These are phyloP conservation scores for Thelonectria rubi DNA, from an alignment of 2,329 filamentous ascomycete species.

Conservation along the genomic window DNA sequence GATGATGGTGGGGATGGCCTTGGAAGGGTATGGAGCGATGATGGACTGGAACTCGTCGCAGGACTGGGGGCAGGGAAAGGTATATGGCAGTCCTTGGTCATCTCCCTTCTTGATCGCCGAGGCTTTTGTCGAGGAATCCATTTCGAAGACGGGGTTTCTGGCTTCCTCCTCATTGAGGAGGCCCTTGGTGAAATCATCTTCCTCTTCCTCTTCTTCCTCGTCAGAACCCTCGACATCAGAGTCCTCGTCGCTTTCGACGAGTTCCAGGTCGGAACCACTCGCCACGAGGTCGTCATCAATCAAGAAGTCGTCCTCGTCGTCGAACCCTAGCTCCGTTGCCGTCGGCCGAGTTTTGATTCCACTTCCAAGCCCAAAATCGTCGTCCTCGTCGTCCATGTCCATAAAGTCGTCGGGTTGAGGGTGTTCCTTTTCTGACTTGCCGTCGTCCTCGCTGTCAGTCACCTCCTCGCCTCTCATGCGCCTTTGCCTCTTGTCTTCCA, in stretches of 20 bases:
- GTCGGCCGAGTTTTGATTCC: constrained; percentile 67
- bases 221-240: constrained; percentile 58
- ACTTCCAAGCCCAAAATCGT: constrained; percentile 67
- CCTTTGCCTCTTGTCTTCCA: constrained; percentile 83
- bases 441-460: constrained; percentile 70
- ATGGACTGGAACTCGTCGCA: constrained; percentile 78
- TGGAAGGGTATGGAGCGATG: constrained; percentile 66
- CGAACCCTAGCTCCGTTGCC: constrained; percentile 74
- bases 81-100: constrained; percentile 75
- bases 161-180: constrained; percentile 68
- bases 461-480: constrained; percentile 88
- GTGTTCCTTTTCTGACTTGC: constrained; percentile 52
- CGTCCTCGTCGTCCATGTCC: constrained; percentile 55
- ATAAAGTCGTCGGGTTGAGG: constrained; percentile 51
- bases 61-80: constrained; percentile 83
- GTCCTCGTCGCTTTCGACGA: constrained; percentile 62
- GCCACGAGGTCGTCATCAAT: constrained; percentile 90
- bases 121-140: constrained; percentile 54
- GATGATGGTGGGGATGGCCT: constrained; percentile 79
- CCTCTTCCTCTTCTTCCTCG: constrained; percentile 56
- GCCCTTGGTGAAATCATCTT: constrained; percentile 78
- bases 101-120: constrained; percentile 51
- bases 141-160: constrained; percentile 61
- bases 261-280: constrained; percentile 76
- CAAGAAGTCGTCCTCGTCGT: constrained; percentile 94